Evolutionary conservation across 2,329 filamentous ascomycete genomes (phyloP).

Genomic region (Fusarium sp.): DNA sequence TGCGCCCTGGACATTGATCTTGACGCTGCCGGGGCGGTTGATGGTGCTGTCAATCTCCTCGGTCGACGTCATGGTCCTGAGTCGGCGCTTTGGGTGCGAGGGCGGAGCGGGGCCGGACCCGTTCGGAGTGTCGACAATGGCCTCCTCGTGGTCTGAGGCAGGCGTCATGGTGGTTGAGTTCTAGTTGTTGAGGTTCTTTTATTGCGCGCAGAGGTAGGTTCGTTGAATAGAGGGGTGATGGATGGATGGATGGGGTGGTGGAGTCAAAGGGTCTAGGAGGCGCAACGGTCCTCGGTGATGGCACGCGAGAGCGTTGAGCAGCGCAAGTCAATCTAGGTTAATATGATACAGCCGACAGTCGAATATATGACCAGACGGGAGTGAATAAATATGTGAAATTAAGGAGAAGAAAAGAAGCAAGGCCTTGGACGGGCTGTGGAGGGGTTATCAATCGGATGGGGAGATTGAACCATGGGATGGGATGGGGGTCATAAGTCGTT

Average conservation of each 20-base stretch:
- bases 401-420: conserved; percentile 3
- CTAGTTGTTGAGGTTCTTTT: not conserved
- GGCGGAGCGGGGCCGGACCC: conserved; percentile 15
- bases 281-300: conserved; percentile 3
- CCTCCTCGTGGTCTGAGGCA: conserved; percentile 42
- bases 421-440: conserved; percentile 20
- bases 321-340: not conserved
- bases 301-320: conserved; percentile 14
- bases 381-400: not conserved
- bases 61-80: conserved; percentile 58
- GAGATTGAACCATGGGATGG: conserved; percentile 14
- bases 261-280: conserved; percentile 25
- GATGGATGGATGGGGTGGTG: conserved; percentile 24
- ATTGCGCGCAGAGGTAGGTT: conserved; percentile 10
- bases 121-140: conserved; percentile 25
- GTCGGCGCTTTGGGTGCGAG: conserved; percentile 35
- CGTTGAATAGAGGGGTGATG: conserved; percentile 17
- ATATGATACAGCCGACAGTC: not conserved
- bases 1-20: conserved; percentile 96
- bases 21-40: conserved; percentile 76
- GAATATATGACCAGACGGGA: not conserved
- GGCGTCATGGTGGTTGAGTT: conserved; percentile 36
- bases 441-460: conserved; percentile 39
- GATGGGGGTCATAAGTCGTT: conserved; percentile 1
- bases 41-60: conserved; percentile 72